These are phyloP conservation scores for Strigomonas culicis DNA, from an alignment of 208 protist species.

Conservation along the genomic window DNA sequence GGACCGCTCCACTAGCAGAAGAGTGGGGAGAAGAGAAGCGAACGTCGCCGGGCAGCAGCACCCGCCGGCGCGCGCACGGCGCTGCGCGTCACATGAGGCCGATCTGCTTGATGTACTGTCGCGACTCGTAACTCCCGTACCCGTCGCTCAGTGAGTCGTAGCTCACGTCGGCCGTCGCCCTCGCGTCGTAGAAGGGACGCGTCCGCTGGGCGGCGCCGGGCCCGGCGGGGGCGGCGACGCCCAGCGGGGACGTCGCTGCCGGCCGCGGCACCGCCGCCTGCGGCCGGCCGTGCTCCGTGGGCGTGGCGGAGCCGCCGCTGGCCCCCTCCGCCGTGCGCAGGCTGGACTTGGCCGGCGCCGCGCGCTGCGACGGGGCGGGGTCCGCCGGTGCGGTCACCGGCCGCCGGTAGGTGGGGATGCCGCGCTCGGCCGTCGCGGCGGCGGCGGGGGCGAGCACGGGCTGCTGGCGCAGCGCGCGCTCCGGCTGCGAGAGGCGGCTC, in stretches of 20 bases:
- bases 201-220: neutral
- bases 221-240: neutral
- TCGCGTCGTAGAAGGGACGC: neutral
- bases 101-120: slow-evolving; percentile 75
- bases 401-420: slow-evolving; percentile 1
- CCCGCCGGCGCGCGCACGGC: too few species aligned
- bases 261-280: neutral
- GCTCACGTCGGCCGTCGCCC: slow-evolving; percentile 2
- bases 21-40: too few species aligned
- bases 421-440: neutral
- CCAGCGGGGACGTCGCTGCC: neutral
- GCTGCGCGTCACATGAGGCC: slow-evolving; percentile 29
- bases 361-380: neutral
- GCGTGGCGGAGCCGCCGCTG: neutral
- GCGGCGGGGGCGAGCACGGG: neutral
- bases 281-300: neutral
- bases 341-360: neutral
- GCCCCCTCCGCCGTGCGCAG: neutral
- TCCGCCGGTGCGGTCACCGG: neutral
- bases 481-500: neutral
- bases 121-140: slow-evolving; percentile 84
- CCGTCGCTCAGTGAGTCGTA: slow-evolving; percentile 84
- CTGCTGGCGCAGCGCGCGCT: neutral
- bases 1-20: too few species aligned
- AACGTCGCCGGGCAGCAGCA: too few species aligned